These are phyloP conservation scores for Neurospora africana DNA, from an alignment of 495 filamentous ascomycete species.

Conservation along the genomic window DNA sequence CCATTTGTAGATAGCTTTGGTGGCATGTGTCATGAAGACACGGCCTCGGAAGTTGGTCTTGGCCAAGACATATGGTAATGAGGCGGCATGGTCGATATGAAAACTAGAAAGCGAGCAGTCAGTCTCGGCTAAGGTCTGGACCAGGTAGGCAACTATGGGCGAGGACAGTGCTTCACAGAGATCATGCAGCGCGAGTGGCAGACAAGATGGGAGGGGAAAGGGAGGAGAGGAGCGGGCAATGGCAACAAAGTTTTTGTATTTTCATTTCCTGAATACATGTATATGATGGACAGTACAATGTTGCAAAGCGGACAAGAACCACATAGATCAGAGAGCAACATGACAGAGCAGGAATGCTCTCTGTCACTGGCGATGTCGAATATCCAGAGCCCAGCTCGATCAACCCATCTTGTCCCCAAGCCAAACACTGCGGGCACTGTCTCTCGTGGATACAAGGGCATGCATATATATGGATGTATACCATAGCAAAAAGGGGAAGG, in stretches of 20 bases:
- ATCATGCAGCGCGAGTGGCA: slow-evolving; percentile 7
- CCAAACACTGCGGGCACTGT: slow-evolving; percentile 8
- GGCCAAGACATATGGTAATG: slow-evolving; percentile 88
- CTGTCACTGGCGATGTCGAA: background rate
- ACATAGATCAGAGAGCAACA: background rate
- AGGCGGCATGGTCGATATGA: slow-evolving; percentile 93
- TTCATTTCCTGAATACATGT: slow-evolving; percentile 25
- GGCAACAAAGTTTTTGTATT: slow-evolving; percentile 26
- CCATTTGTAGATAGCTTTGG: slow-evolving; percentile 99
- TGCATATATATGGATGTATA: background rate
- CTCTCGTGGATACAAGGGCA: background rate
- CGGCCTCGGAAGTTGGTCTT: slow-evolving; percentile 96
- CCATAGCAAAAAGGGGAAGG: slow-evolving; percentile 4
- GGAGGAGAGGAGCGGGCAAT: slow-evolving; percentile 16
- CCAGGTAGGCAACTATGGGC: background rate
- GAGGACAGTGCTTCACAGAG: slow-evolving; percentile 5
- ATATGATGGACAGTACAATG: slow-evolving; percentile 16
- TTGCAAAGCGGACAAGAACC: slow-evolving; percentile 3
- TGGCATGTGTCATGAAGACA: slow-evolving; percentile 98
- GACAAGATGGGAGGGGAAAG: slow-evolving; percentile 8
- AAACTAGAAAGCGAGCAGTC: slow-evolving; percentile 50
- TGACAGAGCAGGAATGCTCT: background rate
- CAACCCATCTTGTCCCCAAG: slow-evolving; percentile 12
- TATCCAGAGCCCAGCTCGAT: slow-evolving; percentile 13
- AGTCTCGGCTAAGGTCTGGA: slow-evolving; percentile 11